Percentiles rank a stretch among this genome's conserved stretches.
phyloP scores from a whole-genome alignment of 352 stramenopile species.

The Phytopythium helicoides region DNA sequence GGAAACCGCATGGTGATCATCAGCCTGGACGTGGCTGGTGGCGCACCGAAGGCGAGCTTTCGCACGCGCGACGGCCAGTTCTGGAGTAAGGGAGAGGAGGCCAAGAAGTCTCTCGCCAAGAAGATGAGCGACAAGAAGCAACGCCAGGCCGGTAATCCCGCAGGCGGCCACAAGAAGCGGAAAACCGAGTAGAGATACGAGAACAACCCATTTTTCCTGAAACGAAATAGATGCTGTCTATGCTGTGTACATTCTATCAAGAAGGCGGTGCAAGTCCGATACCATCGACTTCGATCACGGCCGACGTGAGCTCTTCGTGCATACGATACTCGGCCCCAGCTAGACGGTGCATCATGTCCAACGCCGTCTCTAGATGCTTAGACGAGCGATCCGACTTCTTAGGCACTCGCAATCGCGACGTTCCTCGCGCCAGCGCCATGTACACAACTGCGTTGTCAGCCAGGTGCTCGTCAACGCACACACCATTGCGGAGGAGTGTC shows the following conservation, averaged over 20 bases:
- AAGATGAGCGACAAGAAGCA: slow-evolving; percentile 68
- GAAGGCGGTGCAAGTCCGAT: slow-evolving; percentile 16
- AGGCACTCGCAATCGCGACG: slow-evolving; percentile 51
- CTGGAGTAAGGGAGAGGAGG: slow-evolving; percentile 87
- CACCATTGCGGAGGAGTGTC: slow-evolving; percentile 32
- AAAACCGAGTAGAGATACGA: slow-evolving; percentile 29
- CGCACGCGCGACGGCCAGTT: slow-evolving; percentile 79
- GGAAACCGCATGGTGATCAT: slow-evolving; percentile 88
- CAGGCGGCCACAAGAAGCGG: slow-evolving; percentile 38
- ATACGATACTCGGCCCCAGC: slow-evolving; percentile 37
- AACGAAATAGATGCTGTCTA: slow-evolving; percentile 18
- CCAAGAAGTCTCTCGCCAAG: slow-evolving; percentile 77
- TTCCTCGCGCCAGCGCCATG: slow-evolving; percentile 57
- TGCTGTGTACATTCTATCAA: background rate
- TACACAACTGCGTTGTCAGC: slow-evolving; percentile 70
- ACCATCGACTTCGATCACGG: slow-evolving; percentile 47
- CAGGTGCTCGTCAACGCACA: slow-evolving; percentile 72
- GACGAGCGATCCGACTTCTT: slow-evolving; percentile 38
- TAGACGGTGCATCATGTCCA: slow-evolving; percentile 35
- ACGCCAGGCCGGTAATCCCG: slow-evolving; percentile 23
- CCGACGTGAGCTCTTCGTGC: slow-evolving; percentile 34
- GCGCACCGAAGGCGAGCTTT: slow-evolving; percentile 92
- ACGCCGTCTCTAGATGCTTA: slow-evolving; percentile 54
- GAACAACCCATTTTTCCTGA: slow-evolving; percentile 2
- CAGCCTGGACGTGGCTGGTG: slow-evolving; percentile 88